Evolutionary conservation across 2,329 filamentous ascomycete genomes (phyloP), one percentile per base, ranked within the genome.

Genomic region (Thielaviopsis euricoi): DNA sequence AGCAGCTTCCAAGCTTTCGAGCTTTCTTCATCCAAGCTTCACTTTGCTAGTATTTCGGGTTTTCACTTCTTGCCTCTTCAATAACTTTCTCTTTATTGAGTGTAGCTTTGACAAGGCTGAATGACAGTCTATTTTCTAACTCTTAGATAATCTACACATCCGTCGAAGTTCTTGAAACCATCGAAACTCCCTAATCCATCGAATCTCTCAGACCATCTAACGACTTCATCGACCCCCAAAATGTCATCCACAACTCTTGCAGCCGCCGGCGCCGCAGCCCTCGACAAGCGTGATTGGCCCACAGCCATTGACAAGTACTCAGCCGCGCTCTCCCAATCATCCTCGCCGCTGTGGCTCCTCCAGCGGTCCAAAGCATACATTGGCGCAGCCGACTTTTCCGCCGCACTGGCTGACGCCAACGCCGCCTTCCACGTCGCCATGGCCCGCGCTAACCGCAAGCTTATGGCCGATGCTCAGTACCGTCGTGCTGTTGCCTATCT

Each of bases 401-500:
- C 79, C 22, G 86, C 89, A 1, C 78, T 93, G 51, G 74, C 72
- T 46, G 86, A 90, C 69, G 82, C 85, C 43, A 81, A 89, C 62
- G 75, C 76, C 53, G 86, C 83, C 2, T 77, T 86, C 56, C 71
- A 77, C 43, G 71, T 77, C 3, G 85, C 83, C 2, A 73, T 73
- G 25, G 76, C 84, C 62, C 85, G 91, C 48, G 86, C 79, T 33
- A 86, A 84, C 65, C 81, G 86, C 55, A 81, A 88, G 62, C 77
- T 86, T 29, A 88, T 96, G 68, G 76, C 83, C 52, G 80, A 88
- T n/a, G 85, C 87, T 1, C 88, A 96, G 65, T 81, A 93, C 65
- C 82, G 90, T 64, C 81, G 91, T 43, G 86, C 81, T 5, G 80
- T 95, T 13, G 79, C 85, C 12, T 75, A 91, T 25, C 86, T 82